Evolutionary conservation across 2,329 filamentous ascomycete species (phyloP).

Genomic region (Exophiala alcalophila): DNA sequence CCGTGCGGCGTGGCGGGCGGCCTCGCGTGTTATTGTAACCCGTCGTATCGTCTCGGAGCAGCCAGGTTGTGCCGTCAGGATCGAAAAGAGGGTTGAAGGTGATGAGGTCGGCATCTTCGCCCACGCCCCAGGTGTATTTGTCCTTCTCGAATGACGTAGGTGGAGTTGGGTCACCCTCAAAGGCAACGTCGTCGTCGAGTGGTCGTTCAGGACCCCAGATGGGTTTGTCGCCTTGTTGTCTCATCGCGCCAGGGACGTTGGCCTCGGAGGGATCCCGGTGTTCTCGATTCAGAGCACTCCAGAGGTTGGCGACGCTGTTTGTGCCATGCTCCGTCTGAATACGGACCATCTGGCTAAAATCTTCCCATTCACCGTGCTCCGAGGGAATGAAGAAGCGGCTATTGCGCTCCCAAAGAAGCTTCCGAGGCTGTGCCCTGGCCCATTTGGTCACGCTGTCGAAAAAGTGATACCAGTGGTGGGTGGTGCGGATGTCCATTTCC

Average conservation of each 20-base stretch:
- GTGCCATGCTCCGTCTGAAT: slow-evolving; percentile 71
- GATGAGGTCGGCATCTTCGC: slow-evolving; percentile 87
- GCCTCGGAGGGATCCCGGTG: slow-evolving; percentile 24
- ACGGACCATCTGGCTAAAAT: slow-evolving; percentile 73
- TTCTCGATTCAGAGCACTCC: slow-evolving; percentile 49
- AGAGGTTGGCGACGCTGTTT: slow-evolving; percentile 64
- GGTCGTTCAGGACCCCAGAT: slow-evolving; percentile 84
- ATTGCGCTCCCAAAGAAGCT: slow-evolving; percentile 78
- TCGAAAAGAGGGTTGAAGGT: slow-evolving; percentile 91
- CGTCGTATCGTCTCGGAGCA: slow-evolving; percentile 76
- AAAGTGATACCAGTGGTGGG: slow-evolving; percentile 77
- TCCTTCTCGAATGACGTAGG: slow-evolving; percentile 73
- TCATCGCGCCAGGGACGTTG: slow-evolving; percentile 23
- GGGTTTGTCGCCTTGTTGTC: slow-evolving; percentile 54
- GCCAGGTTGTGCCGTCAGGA: slow-evolving; percentile 81
- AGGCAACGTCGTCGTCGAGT: slow-evolving; percentile 62
- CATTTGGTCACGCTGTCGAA: slow-evolving; percentile 67
- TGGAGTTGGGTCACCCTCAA: slow-evolving; percentile 72
- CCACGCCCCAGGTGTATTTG: slow-evolving; percentile 80
- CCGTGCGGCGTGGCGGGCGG: slow-evolving; percentile 68
- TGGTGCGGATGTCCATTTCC: slow-evolving; percentile 92
- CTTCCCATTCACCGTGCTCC: slow-evolving; percentile 74
- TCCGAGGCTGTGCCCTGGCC: slow-evolving; percentile 70
- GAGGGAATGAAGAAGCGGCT: slow-evolving; percentile 73
- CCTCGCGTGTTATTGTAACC: slow-evolving; percentile 68